Evolutionary conservation across 2,329 filamentous ascomycete genomes (phyloP).

Genomic region (Aspergillus ibericus): DNA sequence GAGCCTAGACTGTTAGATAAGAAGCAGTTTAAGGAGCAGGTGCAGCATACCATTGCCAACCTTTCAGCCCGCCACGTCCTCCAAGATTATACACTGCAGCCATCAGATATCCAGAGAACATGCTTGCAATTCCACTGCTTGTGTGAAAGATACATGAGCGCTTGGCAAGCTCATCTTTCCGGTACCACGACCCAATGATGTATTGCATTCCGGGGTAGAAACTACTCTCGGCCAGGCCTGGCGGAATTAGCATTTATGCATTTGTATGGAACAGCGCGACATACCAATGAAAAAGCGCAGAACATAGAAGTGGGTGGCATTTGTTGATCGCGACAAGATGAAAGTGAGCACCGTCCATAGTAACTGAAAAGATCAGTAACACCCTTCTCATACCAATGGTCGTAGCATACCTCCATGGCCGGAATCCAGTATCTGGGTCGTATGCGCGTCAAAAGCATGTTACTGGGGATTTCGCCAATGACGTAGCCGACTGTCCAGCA

Average conservation of each 20-base stretch:
- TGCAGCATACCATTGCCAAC: constrained; percentile 52
- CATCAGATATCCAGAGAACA: constrained; percentile 56
- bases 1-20: constrained; percentile 33
- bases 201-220: constrained; percentile 57
- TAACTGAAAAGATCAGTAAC: constrained; percentile 27
- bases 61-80: constrained; percentile 49
- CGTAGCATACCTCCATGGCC: constrained; percentile 41
- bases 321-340: constrained; percentile 42
- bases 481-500: constrained; percentile 63
- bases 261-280: background rate
- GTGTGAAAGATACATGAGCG: constrained; percentile 55
- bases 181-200: constrained; percentile 55
- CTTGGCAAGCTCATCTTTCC: constrained; percentile 53
- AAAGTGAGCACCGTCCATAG: constrained; percentile 54
- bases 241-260: background rate
- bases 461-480: constrained; percentile 53
- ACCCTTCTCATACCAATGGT: background rate
- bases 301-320: constrained; percentile 47
- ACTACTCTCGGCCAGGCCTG: constrained; percentile 50
- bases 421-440: constrained; percentile 52
- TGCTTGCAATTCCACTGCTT: constrained; percentile 44
- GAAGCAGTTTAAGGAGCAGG: background rate
- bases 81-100: constrained; percentile 53
- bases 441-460: constrained; percentile 53
- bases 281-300: constrained; percentile 52